Base-by-base conservation (phyloP, 495 filamentous ascomycete species). In the Talaromyces nanjingensis region DNA sequence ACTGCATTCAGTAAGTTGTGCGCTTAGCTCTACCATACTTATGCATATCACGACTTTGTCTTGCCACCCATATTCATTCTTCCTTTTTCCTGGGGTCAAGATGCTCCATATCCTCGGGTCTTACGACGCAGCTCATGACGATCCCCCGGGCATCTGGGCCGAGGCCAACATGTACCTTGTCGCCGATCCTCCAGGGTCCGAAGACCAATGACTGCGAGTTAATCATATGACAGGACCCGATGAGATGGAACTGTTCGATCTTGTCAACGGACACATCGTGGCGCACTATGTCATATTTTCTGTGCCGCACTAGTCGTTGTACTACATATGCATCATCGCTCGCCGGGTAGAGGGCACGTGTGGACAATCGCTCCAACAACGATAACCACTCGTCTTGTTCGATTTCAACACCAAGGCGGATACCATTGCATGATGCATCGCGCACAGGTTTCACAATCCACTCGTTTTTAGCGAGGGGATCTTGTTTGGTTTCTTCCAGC, bases 401-500 rank as follows among this genome's bases (percentile, higher is more conserved):
- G 14, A 80, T 29, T 20, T 79, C 67, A 27, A 74, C 72, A 2
- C 79, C 78, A 64, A 81, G 75, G 0, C 77, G 18, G 25, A 81
- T 81, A 0, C 78, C 79, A 7, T 71, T 75, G 0, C 79, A 77
- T 37, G 74, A 73, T 0, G 76, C 79, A 4, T 71, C 65, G 29
- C 73, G 65, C 37, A 72, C 74, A 0, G 74, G 75, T 53, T 81
- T 81, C 5, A 80, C 60, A 8, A 80, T 39, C 59, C 71, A 80
- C 7, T 71, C 63, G 12, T 76, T 47, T 34, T 73, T 68, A 6
- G 31, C 29, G 31, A 59, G 57, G 12, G 57, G 57, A 24, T 59
- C 52, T 70, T 9, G 24, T 33, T 29, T 8, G 24, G 52, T 29
- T 39, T n/a, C 3, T n/a, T 25, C n/a, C 52, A 20, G 49, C 57